These are phyloP conservation scores for Monascus purpureus DNA, from an alignment of 495 filamentous ascomycete species.

Conservation along the genomic window DNA sequence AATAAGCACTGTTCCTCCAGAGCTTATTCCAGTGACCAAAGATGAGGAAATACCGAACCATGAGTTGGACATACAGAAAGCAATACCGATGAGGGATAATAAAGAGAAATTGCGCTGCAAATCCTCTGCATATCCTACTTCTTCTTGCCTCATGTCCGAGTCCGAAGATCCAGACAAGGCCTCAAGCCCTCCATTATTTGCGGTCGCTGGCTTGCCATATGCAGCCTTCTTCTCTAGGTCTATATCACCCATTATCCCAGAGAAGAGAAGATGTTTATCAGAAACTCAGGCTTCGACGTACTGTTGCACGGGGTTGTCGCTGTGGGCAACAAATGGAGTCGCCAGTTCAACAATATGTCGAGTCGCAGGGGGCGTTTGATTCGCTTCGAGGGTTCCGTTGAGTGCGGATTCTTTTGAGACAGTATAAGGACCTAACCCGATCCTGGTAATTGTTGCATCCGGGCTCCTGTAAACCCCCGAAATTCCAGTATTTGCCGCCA, in stretches of 20 bases:
- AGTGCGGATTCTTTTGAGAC: no score
- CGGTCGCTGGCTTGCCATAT: constrained; percentile 7
- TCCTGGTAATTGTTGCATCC: neutral
- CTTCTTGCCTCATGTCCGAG: constrained; percentile 19
- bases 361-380: no score
- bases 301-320: neutral
- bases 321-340: neutral
- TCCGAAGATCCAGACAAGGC: constrained; percentile 11
- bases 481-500: neutral
- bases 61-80: constrained; percentile 50
- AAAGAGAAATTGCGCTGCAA: constrained; percentile 45
- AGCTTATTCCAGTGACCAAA: constrained; percentile 44
- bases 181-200: constrained; percentile 7
- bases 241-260: constrained; percentile 8
- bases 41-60: constrained; percentile 50
- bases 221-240: constrained; percentile 14
- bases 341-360: neutral
- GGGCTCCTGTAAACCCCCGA: neutral
- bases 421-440: neutral
- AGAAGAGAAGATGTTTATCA: neutral
- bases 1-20: constrained; percentile 44
- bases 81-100: constrained; percentile 42
- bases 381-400: no score
- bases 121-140: constrained; percentile 48
- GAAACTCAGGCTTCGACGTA: no score